Conservation (phyloP, 2,329 filamentous ascomycete genomes). For the Pseudocercospora crystallina region DNA sequence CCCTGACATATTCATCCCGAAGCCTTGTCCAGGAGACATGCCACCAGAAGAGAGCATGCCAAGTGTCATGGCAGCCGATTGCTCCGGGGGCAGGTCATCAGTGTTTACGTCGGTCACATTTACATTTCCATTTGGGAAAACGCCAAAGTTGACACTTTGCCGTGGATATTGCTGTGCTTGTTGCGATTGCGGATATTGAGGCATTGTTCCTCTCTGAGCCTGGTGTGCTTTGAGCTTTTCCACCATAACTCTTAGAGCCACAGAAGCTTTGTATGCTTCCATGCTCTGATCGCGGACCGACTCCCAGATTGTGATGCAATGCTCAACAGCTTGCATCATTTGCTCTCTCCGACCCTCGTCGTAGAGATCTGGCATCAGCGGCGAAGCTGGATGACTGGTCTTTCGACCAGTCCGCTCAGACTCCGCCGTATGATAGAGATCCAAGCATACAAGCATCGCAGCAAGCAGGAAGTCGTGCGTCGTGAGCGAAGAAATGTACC, state of each 20-base stretch:
- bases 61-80: slow-evolving; percentile 68
- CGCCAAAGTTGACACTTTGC: slow-evolving; percentile 25
- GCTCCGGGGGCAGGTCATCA: slow-evolving; percentile 60
- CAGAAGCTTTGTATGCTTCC: slow-evolving; percentile 84
- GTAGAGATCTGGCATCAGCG: slow-evolving; percentile 38
- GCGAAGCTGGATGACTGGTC: slow-evolving; percentile 20
- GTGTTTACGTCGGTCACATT: slow-evolving; percentile 42
- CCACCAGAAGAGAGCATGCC: slow-evolving; percentile 65
- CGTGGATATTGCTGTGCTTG: slow-evolving; percentile 5
- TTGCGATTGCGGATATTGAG: slow-evolving; percentile 17
- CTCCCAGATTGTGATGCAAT: slow-evolving; percentile 76
- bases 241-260: slow-evolving; percentile 80
- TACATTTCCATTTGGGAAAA: slow-evolving; percentile 34
- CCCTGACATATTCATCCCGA: slow-evolving; percentile 19
- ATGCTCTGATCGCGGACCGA: slow-evolving; percentile 74
- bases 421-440: slow-evolving; percentile 69
- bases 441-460: slow-evolving; percentile 79
- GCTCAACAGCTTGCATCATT: slow-evolving; percentile 74
- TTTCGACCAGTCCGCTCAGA: slow-evolving; percentile 40
- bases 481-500: slow-evolving; percentile 75
- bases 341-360: slow-evolving; percentile 58
- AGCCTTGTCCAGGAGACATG: slow-evolving; percentile 48
- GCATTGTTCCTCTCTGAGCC: slow-evolving; percentile 6
- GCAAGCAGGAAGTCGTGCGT: slow-evolving; percentile 84
- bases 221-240: slow-evolving; percentile 66